These are phyloP conservation scores for Gossypium laxum DNA, from an alignment of 441 rosid species.

Conservation along the genomic window DNA sequence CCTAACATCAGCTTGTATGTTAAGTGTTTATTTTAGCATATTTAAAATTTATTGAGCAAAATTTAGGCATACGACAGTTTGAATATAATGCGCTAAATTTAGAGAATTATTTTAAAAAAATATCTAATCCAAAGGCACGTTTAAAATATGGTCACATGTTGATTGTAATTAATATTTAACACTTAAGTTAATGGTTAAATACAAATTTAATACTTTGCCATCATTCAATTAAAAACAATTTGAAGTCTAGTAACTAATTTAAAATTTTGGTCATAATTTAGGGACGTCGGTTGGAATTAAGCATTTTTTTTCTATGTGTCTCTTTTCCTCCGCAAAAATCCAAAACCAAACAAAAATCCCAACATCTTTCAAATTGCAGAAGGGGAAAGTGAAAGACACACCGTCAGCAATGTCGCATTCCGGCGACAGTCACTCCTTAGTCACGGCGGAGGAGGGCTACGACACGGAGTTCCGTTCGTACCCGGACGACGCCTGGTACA, in stretches of 20 bases:
- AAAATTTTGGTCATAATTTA: background rate
- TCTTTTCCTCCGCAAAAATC: background rate
- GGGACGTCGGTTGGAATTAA: background rate
- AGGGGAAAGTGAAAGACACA: background rate
- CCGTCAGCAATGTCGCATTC: background rate
- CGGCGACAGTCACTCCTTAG: background rate
- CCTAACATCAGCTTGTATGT: too few species aligned
- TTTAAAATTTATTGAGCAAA: too few species aligned
- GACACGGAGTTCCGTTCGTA: conserved; percentile 24
- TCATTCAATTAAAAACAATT: too few species aligned
- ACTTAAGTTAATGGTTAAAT: too few species aligned
- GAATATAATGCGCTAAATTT: too few species aligned
- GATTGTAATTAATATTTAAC: too few species aligned
- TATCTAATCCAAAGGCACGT: too few species aligned
- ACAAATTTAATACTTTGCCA: too few species aligned
- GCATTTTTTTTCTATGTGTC: background rate
- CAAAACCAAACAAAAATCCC: background rate
- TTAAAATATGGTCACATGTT: background rate
- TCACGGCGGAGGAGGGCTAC: background rate
- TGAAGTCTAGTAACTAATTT: background rate
- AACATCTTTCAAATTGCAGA: background rate
- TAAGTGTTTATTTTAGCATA: too few species aligned
- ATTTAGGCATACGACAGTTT: too few species aligned
- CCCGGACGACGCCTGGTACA: conserved; percentile 39
- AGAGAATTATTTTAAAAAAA: too few species aligned